Base-by-base conservation (phyloP, 2,329 filamentous ascomycete genomes). In the Colletotrichum tabaci region DNA sequence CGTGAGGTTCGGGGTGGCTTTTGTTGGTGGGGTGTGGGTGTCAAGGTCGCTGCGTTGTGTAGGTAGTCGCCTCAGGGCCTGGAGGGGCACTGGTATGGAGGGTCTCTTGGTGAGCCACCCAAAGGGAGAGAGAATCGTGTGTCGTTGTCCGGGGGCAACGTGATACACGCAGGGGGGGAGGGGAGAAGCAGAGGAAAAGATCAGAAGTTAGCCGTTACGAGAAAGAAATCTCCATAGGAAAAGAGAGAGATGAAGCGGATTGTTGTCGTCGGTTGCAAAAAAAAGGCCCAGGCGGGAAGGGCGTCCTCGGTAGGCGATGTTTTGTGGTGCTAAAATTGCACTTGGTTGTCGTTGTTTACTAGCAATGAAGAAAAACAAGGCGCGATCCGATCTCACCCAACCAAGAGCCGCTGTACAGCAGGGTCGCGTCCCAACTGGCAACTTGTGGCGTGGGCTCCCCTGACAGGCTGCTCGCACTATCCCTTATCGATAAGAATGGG, bases 291-390 rank as follows among this genome's bases (percentile, higher is more conserved):
- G 68, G 65, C 69, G 69, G 65, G 58, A 71, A 68, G 52, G 65
- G 69, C 69, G 69, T 71, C 30, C 42, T 44, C 44, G 53, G 50
- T 55, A 12, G 70, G 52, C 66, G 70, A 70, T 69, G 70, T 72
- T 61, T 72, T 72, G 70, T 72, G 70, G 61, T 72, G 65, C 66
- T 65, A 72, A 72, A 70, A 69, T 72, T 72, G 69, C 60, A 72
- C 50, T 70, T 69, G 60, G 67, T 70, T 57, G 70, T 72, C 66
- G 66, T 72, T 72, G 70, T 72, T 72, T 72, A 72, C 70, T 72
- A 65, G 66, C 70, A 69, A 66, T 66, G 66, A 72, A 71, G 70
- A 71, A 72, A 72, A 72, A 72, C 70, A 72, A 72, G 70, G 70
- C 70, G 70, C 70, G 67, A 72, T 71, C 70, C 52, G 70, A 72